Percentiles rank a stretch among this genome's conserved stretches.
Conservation (phyloP, 495 filamentous ascomycete genomes). For the Chaetomium fimeti region DNA sequence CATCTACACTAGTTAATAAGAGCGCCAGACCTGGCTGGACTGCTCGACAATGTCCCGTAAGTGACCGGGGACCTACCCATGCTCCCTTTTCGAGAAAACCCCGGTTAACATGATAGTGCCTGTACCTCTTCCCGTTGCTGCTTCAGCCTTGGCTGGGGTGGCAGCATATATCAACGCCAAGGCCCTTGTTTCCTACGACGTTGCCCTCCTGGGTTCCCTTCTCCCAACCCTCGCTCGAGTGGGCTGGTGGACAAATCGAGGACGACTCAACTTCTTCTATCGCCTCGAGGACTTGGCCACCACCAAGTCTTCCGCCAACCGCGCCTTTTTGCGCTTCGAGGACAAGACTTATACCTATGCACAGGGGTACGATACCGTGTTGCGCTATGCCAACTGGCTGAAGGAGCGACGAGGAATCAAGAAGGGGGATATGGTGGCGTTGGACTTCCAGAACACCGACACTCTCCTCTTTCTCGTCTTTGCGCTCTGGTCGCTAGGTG, state of each 20-base stretch:
- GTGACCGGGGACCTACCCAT: background rate
- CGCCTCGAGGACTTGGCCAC: slow-evolving; percentile 67
- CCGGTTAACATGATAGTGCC: slow-evolving; percentile 17
- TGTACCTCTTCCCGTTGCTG: slow-evolving; percentile 53
- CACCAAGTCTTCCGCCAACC: slow-evolving; percentile 53
- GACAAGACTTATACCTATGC: slow-evolving; percentile 75
- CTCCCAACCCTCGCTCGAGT: slow-evolving; percentile 45
- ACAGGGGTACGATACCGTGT: slow-evolving; percentile 69
- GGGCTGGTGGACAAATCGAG: slow-evolving; percentile 50
- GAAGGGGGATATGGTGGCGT: slow-evolving; percentile 77
- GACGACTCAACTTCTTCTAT: slow-evolving; percentile 76
- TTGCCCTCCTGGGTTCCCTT: slow-evolving; percentile 51
- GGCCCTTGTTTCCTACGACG: slow-evolving; percentile 66
- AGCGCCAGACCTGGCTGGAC: background rate
- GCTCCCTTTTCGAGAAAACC: background rate
- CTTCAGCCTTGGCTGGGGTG: slow-evolving; percentile 64
- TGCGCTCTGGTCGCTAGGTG: slow-evolving; percentile 86
- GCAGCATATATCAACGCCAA: slow-evolving; percentile 82
- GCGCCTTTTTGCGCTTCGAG: slow-evolving; percentile 69
- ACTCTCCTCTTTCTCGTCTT: slow-evolving; percentile 80
- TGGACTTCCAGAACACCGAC: slow-evolving; percentile 85
- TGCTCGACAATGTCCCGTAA: slow-evolving; percentile 12
- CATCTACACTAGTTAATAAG: background rate
- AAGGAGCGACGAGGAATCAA: slow-evolving; percentile 67
- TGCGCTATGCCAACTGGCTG: slow-evolving; percentile 83